Evolutionary conservation across 352 stramenopile genomes (phyloP).

Genomic region (Blastocystis sp.): DNA sequence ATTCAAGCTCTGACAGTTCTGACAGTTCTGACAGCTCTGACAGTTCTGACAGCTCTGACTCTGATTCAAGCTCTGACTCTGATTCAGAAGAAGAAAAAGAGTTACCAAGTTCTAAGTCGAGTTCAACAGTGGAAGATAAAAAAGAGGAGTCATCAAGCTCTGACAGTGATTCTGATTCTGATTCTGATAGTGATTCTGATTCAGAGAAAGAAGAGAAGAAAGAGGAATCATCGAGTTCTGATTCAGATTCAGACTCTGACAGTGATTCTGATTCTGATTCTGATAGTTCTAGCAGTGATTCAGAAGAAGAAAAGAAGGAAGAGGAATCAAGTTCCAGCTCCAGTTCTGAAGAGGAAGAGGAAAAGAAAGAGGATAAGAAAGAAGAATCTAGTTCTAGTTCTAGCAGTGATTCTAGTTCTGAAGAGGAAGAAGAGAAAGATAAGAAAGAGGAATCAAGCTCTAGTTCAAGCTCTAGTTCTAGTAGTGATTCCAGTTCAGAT

Average conservation of each 20-base stretch:
- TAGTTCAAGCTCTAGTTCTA: neutral
- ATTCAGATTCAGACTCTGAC: neutral
- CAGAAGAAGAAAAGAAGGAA: conserved; percentile 23
- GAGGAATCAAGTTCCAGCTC: conserved; percentile 4
- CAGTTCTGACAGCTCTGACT: neutral
- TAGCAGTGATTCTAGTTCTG: neutral
- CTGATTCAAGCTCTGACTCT: neutral
- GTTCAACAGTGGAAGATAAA: neutral
- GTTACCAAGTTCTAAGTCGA: neutral
- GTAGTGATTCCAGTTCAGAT: neutral
- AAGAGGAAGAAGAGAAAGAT: neutral
- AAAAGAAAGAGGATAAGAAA: neutral
- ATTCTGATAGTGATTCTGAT: neutral
- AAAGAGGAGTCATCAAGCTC: conserved; percentile 12
- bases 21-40: neutral
- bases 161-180: neutral
- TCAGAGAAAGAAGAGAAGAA: conserved; percentile 2
- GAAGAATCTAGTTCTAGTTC: too few relatives aligned
- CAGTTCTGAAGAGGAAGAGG: neutral
- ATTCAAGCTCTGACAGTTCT: neutral
- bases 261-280: too few relatives aligned
- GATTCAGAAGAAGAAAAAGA: neutral
- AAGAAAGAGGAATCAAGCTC: conserved; percentile 49
- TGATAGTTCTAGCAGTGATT: neutral
- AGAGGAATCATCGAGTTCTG: neutral